Conservation (phyloP, 805 yeast genomes). For the Yamadazyma takamatsuzukensis region DNA sequence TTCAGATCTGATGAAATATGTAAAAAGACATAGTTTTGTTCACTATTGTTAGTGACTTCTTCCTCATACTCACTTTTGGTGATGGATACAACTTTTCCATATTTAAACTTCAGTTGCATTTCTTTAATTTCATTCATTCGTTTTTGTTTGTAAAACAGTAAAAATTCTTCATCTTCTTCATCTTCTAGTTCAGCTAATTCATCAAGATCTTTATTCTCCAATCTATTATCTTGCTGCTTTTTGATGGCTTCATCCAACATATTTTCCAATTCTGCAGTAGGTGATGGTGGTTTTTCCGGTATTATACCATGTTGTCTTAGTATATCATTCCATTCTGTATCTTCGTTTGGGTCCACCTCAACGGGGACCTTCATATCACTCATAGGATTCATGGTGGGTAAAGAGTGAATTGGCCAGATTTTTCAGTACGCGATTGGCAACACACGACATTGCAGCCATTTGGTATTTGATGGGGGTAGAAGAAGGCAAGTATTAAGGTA, state of each 20-base stretch:
- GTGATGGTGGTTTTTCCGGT: constrained; percentile 88
- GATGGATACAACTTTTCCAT: constrained; percentile 74
- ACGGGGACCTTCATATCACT: constrained; percentile 57
- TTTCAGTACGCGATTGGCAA: not conserved
- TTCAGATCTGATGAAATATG: constrained; percentile 70
- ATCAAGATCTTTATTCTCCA: constrained; percentile 71
- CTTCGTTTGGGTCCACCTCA: constrained; percentile 92
- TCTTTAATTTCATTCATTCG: constrained; percentile 71
- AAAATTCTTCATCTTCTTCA: constrained; percentile 89
- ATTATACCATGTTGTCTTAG: constrained; percentile 85
- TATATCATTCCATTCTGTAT: constrained; percentile 98
- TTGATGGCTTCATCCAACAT: constrained; percentile 80
- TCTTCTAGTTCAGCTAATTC: constrained; percentile 88
- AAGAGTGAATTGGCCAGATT: not conserved
- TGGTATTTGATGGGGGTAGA: not conserved
- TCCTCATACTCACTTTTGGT: constrained; percentile 83
- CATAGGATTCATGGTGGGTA: constrained; percentile 14
- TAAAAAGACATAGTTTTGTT: constrained; percentile 62
- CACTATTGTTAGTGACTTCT: constrained; percentile 82
- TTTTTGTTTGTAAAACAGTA: constrained; percentile 71
- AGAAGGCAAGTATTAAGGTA: not conserved
- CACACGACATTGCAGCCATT: too few relatives aligned
- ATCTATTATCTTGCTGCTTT: constrained; percentile 76
- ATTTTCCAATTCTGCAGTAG: constrained; percentile 81
- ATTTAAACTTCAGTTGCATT: constrained; percentile 54